Base-by-base conservation (phyloP, 1,284 basidiomycete species). In the Heterobasidion annosum region DNA sequence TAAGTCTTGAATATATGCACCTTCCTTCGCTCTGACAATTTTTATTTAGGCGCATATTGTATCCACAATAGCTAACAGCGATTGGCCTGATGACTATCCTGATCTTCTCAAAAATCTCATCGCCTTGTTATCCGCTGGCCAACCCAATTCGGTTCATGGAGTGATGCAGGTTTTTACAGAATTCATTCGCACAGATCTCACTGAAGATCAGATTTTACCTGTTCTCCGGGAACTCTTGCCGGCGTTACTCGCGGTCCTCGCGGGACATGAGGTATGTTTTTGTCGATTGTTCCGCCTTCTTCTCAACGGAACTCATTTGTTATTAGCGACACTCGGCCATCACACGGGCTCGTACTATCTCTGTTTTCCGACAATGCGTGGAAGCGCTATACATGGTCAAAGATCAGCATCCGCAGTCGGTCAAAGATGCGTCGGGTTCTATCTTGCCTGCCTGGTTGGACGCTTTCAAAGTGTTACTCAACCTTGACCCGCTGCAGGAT, bases 61-160 rank as follows among this genome's bases (percentile, higher is more conserved):
- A 16, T 93, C 93, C 10, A 81, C 82, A 1, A 87, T 97, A 58
- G 93, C 93, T 19, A 85, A 85, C 58, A 87, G 81, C 59, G 93
- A 97, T 71, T 97, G 92, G 92, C 93, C 94, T 9, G 92, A 96
- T 67, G 90, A 94, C 76, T 97, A 91, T 65, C 89, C 93, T 0
- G 82, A 88, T 49, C 79, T 97, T 12, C 76, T 97, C 34, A 73
- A 74, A 51, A 74, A 79, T 33, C 77, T 97, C 25, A 83, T 96
- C 58, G 67, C 67, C 37, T 78, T 95, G 15, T 77, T 98, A 19
- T 85, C 88, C 2, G 83, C 86, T 1, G 79, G 75, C 54, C 83
- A 83, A 4, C 70, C 88, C 0, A 77, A 83, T 54, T 79, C 88
- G 10, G 88, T 95, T 9, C 92, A 97, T 68, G 94, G 94, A 25